Percentiles rank a stretch among this genome's conserved stretches.
Evolutionary conservation across 169 alveolate genomes (phyloP).

Genomic region (Plasmodium vivax): DNA sequence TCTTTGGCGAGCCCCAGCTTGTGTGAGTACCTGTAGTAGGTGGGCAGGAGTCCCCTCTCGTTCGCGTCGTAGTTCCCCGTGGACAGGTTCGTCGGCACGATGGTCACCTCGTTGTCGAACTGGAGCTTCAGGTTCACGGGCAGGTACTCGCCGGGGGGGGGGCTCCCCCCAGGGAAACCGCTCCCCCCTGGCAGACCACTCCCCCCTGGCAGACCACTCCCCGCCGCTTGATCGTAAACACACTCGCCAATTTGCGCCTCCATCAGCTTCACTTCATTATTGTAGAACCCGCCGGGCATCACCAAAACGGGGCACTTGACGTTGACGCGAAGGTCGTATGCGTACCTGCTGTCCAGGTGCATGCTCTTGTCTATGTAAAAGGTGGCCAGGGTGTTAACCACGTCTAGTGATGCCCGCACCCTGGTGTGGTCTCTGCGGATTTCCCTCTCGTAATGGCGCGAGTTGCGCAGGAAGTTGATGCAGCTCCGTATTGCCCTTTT

Average conservation of each 20-base stretch:
- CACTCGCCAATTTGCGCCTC: conserved; percentile 14
- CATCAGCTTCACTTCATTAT: conserved; percentile 48
- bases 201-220: too few relatives aligned
- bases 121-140: conserved; percentile 16
- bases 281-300: conserved; percentile 45
- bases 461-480: not conserved
- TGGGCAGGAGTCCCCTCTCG: not conserved
- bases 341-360: conserved; percentile 5
- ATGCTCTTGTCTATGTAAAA: conserved; percentile 46
- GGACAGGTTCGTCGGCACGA: conserved; percentile 16
- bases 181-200: too few relatives aligned
- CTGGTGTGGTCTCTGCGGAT: not conserved
- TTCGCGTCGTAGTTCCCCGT: not conserved
- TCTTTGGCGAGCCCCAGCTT: conserved; percentile 30
- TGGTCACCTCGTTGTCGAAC: conserved; percentile 14
- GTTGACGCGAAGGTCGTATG: conserved; percentile 30
- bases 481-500: not conserved
- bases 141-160: not conserved
- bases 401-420: conserved; percentile 25
- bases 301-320: conserved; percentile 49
- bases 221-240: conserved; percentile 11
- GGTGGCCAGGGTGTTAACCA: conserved; percentile 34
- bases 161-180: not conserved
- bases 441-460: conserved; percentile 11
- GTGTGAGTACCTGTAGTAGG: not conserved